phyloP scores from a whole-genome alignment of 495 filamentous ascomycete species.

The Extremus antarcticus region DNA sequence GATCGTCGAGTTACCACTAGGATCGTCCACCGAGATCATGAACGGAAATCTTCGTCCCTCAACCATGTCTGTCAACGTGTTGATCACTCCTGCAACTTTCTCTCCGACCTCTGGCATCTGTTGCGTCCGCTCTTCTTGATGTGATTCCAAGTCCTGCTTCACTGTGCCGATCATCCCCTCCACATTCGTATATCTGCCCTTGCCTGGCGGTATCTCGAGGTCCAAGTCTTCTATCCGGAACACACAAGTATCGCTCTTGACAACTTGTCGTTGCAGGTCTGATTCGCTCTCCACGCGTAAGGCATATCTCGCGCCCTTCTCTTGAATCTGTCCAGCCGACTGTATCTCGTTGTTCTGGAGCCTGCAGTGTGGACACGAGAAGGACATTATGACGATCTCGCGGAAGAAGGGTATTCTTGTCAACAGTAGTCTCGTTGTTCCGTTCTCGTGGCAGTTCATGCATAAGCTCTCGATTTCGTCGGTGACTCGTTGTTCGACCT shows the following conservation, averaged over 20 bases:
- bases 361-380: constrained; percentile 78
- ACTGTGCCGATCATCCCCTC: constrained; percentile 76
- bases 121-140: constrained; percentile 63
- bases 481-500: constrained; percentile 46
- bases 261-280: constrained; percentile 75
- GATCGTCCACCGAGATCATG: constrained; percentile 73
- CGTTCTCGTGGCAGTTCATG: constrained; percentile 83
- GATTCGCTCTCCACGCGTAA: constrained; percentile 54
- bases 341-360: constrained; percentile 88
- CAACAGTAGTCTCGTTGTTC: constrained; percentile 72
- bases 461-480: constrained; percentile 64
- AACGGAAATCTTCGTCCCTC: constrained; percentile 73
- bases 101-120: constrained; percentile 62
- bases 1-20: constrained; percentile 95
- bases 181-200: constrained; percentile 81
- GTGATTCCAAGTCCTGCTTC: constrained; percentile 60
- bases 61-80: constrained; percentile 60
- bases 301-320: constrained; percentile 69
- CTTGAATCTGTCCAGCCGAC: constrained; percentile 79
- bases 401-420: constrained; percentile 92
- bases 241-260: constrained; percentile 78
- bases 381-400: constrained; percentile 94
- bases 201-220: constrained; percentile 80
- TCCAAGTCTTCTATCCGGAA: constrained; percentile 77
- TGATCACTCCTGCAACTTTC: constrained; percentile 63